Conservation (phyloP, 148 eudicot species). For the Silene uniflora region DNA sequence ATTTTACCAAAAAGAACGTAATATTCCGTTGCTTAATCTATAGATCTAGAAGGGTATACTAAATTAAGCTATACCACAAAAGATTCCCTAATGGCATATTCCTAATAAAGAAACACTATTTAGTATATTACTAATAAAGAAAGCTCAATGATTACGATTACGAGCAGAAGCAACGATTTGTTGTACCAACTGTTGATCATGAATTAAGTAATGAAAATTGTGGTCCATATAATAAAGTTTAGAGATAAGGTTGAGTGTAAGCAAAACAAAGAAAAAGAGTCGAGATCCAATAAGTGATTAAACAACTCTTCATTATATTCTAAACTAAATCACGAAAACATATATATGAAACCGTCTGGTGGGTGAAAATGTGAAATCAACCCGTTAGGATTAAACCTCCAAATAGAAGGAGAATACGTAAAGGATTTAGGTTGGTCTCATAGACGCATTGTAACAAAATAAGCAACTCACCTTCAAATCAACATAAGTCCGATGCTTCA, state of each 20-base stretch:
- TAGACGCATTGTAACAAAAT: neutral
- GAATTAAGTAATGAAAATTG: conserved; percentile 4
- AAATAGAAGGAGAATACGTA: too few species aligned
- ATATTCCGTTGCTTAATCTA: neutral
- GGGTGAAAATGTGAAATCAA: neutral
- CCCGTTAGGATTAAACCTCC: too few species aligned
- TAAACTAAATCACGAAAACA: neutral
- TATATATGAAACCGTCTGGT: neutral
- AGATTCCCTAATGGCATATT: conserved; percentile 14
- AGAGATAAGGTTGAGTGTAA: conserved; percentile 15
- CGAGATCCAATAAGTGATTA: neutral
- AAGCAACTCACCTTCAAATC: conserved; percentile 68
- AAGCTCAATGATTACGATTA: conserved; percentile 24
- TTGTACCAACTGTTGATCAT: conserved; percentile 29
- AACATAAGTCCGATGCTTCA: conserved; percentile 91
- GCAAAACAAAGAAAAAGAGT: conserved; percentile 4
- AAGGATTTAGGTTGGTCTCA: too few species aligned
- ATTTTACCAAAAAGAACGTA: neutral
- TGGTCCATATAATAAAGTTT: conserved; percentile 8
- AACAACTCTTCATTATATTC: neutral
- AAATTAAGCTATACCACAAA: conserved; percentile 19
- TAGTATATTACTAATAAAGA: conserved; percentile 9
- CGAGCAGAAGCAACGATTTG: conserved; percentile 26
- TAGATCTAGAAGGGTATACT: conserved; percentile 7
- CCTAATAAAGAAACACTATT: neutral